Evolutionary conservation across 768 basidiomycete genomes (phyloP).

Genomic region (Mycena vulgaris): DNA sequence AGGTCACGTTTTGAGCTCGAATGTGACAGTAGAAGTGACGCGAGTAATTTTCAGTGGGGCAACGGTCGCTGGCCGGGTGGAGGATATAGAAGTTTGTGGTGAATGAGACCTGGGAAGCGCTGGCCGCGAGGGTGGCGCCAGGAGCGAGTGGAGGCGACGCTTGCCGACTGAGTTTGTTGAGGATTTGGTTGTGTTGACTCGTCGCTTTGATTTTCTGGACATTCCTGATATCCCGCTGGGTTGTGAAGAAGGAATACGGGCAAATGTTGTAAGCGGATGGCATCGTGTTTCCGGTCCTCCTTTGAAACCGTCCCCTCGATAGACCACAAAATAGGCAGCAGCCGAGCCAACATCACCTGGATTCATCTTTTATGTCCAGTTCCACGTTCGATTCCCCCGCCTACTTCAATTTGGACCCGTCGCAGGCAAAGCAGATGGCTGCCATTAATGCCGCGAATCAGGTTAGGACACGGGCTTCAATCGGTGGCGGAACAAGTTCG

Average conservation of each 20-base stretch:
- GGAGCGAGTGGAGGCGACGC: no score
- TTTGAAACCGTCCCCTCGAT: constrained; percentile 1
- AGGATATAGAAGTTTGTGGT: background rate
- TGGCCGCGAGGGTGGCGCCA: no score
- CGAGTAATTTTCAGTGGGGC: no score
- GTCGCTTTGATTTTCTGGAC: background rate
- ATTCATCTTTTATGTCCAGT: constrained; percentile 36
- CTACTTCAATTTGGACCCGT: constrained; percentile 74
- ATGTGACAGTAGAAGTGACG: no score
- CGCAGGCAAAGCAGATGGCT: constrained; percentile 85
- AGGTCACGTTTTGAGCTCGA: no score
- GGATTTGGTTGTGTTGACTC: background rate
- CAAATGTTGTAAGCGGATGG: constrained; percentile 22
- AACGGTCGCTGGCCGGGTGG: no score
- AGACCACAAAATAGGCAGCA: constrained; percentile 23
- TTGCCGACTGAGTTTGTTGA: no score
- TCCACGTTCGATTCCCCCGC: constrained; percentile 52
- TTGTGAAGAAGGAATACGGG: background rate
- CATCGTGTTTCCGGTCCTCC: background rate
- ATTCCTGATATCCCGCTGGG: constrained; percentile 6
- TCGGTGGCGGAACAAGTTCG: constrained; percentile 74
- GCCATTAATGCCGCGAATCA: constrained; percentile 73
- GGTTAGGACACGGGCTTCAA: constrained; percentile 43
- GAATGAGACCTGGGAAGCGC: no score
- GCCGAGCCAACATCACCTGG: constrained; percentile 8